Evolutionary conservation across 2,329 filamentous ascomycete genomes (phyloP), one percentile per base, ranked within the genome.

Genomic region (Cadophora gregata): DNA sequence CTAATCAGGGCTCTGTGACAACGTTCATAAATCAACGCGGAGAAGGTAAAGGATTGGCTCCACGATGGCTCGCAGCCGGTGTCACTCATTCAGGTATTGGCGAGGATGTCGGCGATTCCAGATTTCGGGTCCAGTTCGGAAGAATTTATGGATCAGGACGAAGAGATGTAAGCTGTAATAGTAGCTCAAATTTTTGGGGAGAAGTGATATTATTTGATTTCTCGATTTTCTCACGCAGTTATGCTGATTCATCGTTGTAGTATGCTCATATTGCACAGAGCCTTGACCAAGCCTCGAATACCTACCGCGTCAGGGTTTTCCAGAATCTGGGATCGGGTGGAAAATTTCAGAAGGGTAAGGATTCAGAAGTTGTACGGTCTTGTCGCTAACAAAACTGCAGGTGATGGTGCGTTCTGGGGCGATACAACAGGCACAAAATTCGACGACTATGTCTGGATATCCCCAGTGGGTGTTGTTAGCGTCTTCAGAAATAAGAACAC

Each of bases 351-450:
- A 45, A 45, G 19, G 42, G 42, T 21, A 45, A n/a, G 5, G 12
- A 38, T 16, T 12, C 36, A 38, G 3, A 14, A 38, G 3, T 16
- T 38, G 3, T 14, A 38, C 12, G 36, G 12, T 38, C 36, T 8
- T 16, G 3, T 45, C 21, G 4, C 42, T 53, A 7, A 27, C 24
- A 3, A 29, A 5, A 19, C 29, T 5, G 7, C 50, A 53, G n/a
- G 53, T 16, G 53, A 58, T 58, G 53, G 33, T 36, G 16, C n/a
- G 3, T 33, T 16, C 27, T 58, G 53, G n/a, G n/a, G 75, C 66
- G 72, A 77, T 33, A 78, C 78, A 73, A 21, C 53, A 61, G 62
- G 56, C 1, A 68, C 9, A 62, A 74, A 53, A 72, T 75, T n/a
- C 12, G 66, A 68, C 33, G 66, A 68, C 42, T 65, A 65, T 42